A percentile compares a stretch with the other conserved stretches of the same genome.
Evolutionary conservation across 352 stramenopile genomes (phyloP).

Genomic region (Pythium myriotylum): DNA sequence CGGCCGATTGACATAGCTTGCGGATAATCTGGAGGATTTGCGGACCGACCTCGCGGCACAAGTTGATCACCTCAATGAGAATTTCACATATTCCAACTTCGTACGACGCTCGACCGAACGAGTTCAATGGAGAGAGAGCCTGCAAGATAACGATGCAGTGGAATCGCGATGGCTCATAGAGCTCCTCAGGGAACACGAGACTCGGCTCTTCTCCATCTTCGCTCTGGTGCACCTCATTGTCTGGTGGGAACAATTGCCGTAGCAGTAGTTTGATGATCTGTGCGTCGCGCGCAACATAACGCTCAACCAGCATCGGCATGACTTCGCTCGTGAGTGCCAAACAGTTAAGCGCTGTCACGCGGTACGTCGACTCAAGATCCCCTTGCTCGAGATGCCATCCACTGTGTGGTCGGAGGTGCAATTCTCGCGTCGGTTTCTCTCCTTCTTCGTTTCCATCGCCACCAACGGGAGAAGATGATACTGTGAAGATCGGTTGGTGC

Average conservation of each 20-base stretch:
- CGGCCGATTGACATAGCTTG: slow-evolving; percentile 61
- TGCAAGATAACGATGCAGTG: slow-evolving; percentile 65
- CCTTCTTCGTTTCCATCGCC: slow-evolving; percentile 3
- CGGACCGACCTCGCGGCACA: slow-evolving; percentile 54
- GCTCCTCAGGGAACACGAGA: slow-evolving; percentile 52
- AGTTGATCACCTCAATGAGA: slow-evolving; percentile 74
- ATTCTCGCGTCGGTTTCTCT: slow-evolving; percentile 5
- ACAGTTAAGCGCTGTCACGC: slow-evolving; percentile 68
- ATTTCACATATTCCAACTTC: slow-evolving; percentile 75
- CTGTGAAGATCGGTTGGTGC: slow-evolving; percentile 13
- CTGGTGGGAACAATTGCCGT: slow-evolving; percentile 69
- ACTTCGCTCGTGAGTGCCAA: slow-evolving; percentile 61
- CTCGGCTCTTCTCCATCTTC: slow-evolving; percentile 44
- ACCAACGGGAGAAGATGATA: neutral
- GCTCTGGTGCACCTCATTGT: slow-evolving; percentile 76
- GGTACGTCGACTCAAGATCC: slow-evolving; percentile 51
- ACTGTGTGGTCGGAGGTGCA: slow-evolving; percentile 46
- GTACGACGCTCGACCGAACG: slow-evolving; percentile 53
- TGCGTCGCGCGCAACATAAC: slow-evolving; percentile 50
- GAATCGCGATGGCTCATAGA: slow-evolving; percentile 64
- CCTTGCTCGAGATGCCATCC: slow-evolving; percentile 58
- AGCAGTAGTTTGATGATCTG: slow-evolving; percentile 77
- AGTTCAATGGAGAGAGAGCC: slow-evolving; percentile 55
- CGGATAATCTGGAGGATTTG: slow-evolving; percentile 62
- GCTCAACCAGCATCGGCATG: slow-evolving; percentile 58